Percentiles rank a stretch among this genome's conserved stretches.
These are phyloP conservation scores for Diaporthe velutina DNA, from an alignment of 2,329 filamentous ascomycete genomes.

Conservation along the genomic window DNA sequence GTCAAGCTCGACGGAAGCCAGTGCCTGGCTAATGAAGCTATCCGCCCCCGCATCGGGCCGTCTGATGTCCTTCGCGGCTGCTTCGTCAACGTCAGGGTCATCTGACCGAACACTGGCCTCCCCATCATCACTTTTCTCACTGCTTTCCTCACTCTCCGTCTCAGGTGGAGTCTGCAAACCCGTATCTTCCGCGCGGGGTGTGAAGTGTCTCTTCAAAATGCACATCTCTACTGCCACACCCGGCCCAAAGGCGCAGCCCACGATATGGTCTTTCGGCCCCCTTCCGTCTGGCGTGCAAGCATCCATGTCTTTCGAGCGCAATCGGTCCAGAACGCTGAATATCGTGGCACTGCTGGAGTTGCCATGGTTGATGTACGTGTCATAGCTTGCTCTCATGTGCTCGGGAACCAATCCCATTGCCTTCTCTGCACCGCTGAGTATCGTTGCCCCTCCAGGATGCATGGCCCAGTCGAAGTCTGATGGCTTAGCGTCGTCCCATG, in stretches of 20 bases:
- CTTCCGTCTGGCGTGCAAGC: slow-evolving; percentile 63
- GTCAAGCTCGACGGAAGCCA: slow-evolving; percentile 49
- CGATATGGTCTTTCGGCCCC: slow-evolving; percentile 66
- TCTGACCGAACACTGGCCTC: slow-evolving; percentile 47
- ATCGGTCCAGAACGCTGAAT: slow-evolving; percentile 73
- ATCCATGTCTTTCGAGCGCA: slow-evolving; percentile 73
- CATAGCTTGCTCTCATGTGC: slow-evolving; percentile 78
- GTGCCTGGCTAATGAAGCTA: slow-evolving; percentile 48
- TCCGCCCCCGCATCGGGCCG: slow-evolving; percentile 38
- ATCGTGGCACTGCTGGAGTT: slow-evolving; percentile 80
- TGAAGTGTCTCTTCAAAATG: slow-evolving; percentile 67
- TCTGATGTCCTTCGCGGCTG: not conserved
- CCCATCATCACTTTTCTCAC: slow-evolving; percentile 52
- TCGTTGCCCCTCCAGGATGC: slow-evolving; percentile 77
- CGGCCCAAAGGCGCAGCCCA: slow-evolving; percentile 78
- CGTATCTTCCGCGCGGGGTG: slow-evolving; percentile 42
- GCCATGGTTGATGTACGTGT: slow-evolving; percentile 76
- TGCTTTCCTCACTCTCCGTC: slow-evolving; percentile 64
- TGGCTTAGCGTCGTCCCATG: slow-evolving; percentile 58
- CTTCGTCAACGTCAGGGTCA: slow-evolving; percentile 28
- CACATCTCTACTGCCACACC: slow-evolving; percentile 78
- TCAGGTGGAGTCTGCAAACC: slow-evolving; percentile 66
- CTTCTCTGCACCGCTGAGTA: slow-evolving; percentile 73
- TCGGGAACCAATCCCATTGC: slow-evolving; percentile 69
- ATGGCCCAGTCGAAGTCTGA: slow-evolving; percentile 80